Evolutionary conservation across 306 rosid genomes (phyloP).

Genomic region (Benincasa hispida): DNA sequence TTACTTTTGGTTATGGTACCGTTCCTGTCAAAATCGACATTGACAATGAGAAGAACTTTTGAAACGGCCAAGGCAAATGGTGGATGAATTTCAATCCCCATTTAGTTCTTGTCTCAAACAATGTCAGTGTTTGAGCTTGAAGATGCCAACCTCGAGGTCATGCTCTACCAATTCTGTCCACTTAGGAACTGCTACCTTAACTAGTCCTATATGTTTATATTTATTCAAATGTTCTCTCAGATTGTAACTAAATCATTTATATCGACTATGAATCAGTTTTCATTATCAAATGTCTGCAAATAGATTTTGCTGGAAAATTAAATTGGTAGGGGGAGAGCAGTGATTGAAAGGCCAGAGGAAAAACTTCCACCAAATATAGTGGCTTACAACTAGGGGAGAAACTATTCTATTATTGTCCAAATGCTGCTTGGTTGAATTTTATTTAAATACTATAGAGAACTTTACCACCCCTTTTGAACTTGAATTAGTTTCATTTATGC

Average conservation of each 20-base stretch:
- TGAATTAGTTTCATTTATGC: neutral
- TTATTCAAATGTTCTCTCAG: neutral
- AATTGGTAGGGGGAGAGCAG: neutral
- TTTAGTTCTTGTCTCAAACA: neutral
- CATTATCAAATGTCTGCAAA: neutral
- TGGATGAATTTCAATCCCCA: neutral
- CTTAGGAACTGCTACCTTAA: neutral
- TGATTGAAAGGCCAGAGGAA: neutral
- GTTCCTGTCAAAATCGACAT: neutral
- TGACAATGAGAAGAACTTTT: neutral
- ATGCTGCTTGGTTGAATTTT: neutral
- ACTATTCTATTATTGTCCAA: neutral
- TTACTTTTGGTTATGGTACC: neutral
- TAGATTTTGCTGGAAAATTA: neutral
- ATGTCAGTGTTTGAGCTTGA: neutral
- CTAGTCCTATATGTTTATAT: neutral
- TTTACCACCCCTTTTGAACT: neutral
- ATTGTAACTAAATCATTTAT: neutral
- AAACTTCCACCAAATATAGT: neutral
- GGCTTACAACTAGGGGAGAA: neutral
- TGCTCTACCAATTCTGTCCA: neutral
- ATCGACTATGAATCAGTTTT: neutral
- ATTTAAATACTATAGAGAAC: neutral
- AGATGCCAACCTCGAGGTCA: neutral
- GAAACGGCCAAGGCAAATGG: neutral